Evolutionary conservation across 1,284 basidiomycete species (phyloP).

Genomic region (Boletus semigastroideus): DNA sequence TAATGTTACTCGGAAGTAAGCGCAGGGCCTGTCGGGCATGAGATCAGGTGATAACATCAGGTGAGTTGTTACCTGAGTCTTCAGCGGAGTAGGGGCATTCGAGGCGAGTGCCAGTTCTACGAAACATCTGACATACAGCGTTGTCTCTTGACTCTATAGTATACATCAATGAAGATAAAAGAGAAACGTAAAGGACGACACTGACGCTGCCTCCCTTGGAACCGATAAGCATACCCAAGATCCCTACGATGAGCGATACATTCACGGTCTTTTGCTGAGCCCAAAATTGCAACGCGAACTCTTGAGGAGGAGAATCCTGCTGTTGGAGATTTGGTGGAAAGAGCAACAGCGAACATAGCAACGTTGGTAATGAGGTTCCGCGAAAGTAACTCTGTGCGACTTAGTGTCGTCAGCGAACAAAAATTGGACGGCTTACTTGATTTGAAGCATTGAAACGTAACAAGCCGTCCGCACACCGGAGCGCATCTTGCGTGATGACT

Average conservation of each 20-base stretch:
- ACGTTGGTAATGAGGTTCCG: constrained; percentile 83
- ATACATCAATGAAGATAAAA: constrained; percentile 2
- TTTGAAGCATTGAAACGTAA: constrained; percentile 94
- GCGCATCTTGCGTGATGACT: constrained; percentile 82
- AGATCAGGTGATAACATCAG: constrained; percentile 15
- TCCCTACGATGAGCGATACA: constrained; percentile 73
- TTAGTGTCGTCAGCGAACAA: constrained; percentile 3
- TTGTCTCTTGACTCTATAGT: constrained; percentile 54
- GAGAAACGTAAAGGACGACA: background rate
- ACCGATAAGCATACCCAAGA: constrained; percentile 75
- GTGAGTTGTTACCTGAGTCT: constrained; percentile 64
- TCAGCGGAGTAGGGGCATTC: constrained; percentile 85
- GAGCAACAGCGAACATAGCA: constrained; percentile 81
- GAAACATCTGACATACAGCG: constrained; percentile 79
- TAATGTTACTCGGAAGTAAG: constrained; percentile 61
- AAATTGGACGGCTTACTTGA: constrained; percentile 57
- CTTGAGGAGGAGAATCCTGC: constrained; percentile 76
- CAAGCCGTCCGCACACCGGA: constrained; percentile 83
- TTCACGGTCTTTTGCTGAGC: constrained; percentile 86
- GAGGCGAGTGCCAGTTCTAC: constrained; percentile 88
- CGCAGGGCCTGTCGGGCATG: constrained; percentile 53
- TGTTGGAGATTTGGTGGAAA: constrained; percentile 75
- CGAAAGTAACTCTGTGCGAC: constrained; percentile 88
- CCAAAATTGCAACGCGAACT: constrained; percentile 97
- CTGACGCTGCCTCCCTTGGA: constrained; percentile 69